Evolutionary conservation across 2,329 filamentous ascomycete species (phyloP), one percentile per base, ranked within the genome.

Genomic region (Daldinia eschscholtzii): DNA sequence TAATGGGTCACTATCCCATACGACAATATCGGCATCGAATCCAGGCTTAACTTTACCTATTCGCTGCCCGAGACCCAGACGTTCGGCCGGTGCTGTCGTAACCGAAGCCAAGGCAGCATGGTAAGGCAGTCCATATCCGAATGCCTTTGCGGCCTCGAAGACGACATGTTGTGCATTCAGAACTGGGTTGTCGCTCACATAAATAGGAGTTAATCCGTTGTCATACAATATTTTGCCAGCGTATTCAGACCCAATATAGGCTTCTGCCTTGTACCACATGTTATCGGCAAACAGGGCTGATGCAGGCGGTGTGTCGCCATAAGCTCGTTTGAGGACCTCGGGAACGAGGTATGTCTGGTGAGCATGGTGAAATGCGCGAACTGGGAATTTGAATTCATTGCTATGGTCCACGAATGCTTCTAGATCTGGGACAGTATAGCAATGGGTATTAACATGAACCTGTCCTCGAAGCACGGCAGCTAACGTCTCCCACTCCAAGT

Each of bases 191-290:
- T 92, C 89, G 67, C 86, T 89, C n/a, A 92, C 89, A 70, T 91
- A 92, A 23, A 91, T 86, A 0, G 89, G 85, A 0, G 89, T 91
- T 35, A 92, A 82, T 28, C 87, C 89, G 63, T 87, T 84, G 23
- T 92, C 89, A 71, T 88, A 88, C 0, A 92, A 83, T 3, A 88
- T 83, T 75, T 91, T 91, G 28, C 89, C 90, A 1, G 90, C 89
- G 66, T 87, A 87, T 76, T 91, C 88, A 10, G 88, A 91, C 0
- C 85, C 90, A 4, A 87, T 81, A 72, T 90, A 91, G 0, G 89
- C 81, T 79, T 92, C 91, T 1, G 86, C 83, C 79, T 92, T 92
- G 83, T 92, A 92, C 77, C 87, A 91, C 87, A 91, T 91, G 76
- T 89, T 91, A 74, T 92, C 89, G 9, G 90, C 89, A 72, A 92